These are phyloP conservation scores for Cryphonectria japonica DNA, from an alignment of 2,329 filamentous ascomycete genomes.

Conservation along the genomic window DNA sequence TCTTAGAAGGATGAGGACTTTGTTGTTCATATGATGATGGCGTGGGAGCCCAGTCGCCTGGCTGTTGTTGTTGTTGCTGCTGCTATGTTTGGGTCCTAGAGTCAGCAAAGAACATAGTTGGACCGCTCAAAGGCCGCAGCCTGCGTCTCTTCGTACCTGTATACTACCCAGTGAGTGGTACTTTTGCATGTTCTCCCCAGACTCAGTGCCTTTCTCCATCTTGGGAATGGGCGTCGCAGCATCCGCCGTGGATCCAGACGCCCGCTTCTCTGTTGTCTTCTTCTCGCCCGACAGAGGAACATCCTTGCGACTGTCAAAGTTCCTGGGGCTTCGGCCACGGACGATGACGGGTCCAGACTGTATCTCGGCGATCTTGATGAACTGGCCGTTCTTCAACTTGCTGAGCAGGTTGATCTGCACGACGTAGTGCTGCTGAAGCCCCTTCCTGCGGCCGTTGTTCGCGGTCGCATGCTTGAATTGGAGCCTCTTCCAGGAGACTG, in stretches of 20 bases:
- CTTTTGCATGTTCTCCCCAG: constrained; percentile 37
- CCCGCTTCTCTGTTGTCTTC: constrained; percentile 49
- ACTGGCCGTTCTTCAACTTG: constrained; percentile 69
- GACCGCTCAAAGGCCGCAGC: background rate
- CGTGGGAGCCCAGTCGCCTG: constrained; percentile 50
- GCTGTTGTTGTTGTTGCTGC: constrained; percentile 40
- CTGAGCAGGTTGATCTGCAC: constrained; percentile 84
- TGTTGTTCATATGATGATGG: constrained; percentile 44
- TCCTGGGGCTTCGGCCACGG: constrained; percentile 86
- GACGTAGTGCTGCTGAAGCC: constrained; percentile 92
- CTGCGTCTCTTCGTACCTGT: constrained; percentile 36
- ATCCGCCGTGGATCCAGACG: constrained; percentile 43
- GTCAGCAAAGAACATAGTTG: constrained; percentile 19
- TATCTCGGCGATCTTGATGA: constrained; percentile 78
- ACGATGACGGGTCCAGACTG: constrained; percentile 95
- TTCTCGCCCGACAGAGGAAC: constrained; percentile 69
- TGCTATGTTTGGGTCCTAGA: background rate
- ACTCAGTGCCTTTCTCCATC: constrained; percentile 31
- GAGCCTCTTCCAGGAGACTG: constrained; percentile 89
- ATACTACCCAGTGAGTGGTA: constrained; percentile 41
- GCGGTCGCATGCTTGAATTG: constrained; percentile 97
- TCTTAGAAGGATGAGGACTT: constrained; percentile 55
- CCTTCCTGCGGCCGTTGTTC: constrained; percentile 92
- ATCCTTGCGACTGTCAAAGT: constrained; percentile 91
- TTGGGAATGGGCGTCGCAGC: constrained; percentile 20